Evolutionary conservation across 768 basidiomycete genomes (phyloP).

Genomic region (Mycena maculata): DNA sequence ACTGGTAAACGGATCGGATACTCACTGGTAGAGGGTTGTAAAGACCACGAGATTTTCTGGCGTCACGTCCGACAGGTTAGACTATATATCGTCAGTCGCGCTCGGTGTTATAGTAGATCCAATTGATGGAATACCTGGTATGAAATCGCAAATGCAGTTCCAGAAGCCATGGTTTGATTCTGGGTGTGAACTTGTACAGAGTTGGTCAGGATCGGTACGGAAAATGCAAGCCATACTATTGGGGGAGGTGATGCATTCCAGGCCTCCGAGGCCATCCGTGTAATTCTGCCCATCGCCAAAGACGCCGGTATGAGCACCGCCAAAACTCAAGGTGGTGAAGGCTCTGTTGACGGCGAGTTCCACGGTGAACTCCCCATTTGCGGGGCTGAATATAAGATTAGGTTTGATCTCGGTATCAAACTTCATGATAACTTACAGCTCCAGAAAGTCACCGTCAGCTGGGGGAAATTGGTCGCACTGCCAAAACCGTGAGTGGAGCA

Average conservation of each 20-base stretch:
- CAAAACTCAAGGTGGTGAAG: conserved; percentile 53
- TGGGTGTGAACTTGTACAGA: conserved; percentile 55
- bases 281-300: conserved; percentile 51
- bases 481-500: background rate
- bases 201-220: background rate
- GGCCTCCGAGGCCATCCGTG: conserved; percentile 40
- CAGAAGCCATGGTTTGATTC: conserved; percentile 59
- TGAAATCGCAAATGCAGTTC: conserved; percentile 60
- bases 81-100: conserved; percentile 34
- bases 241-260: conserved; percentile 47
- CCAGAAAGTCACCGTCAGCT: conserved; percentile 54
- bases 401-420: background rate
- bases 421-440: conserved; percentile 37
- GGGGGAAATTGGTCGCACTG: conserved; percentile 62
- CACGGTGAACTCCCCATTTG: conserved; percentile 55
- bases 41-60: conserved; percentile 59
- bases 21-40: conserved; percentile 53
- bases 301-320: conserved; percentile 38
- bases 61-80: conserved; percentile 52
- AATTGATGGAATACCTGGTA: conserved; percentile 43
- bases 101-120: background rate
- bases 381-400: conserved; percentile 40
- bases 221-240: conserved; percentile 44
- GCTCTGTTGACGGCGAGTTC: conserved; percentile 56
- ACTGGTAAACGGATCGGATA: background rate